Percentiles rank a stretch among this genome's conserved stretches.
Evolutionary conservation across 139 green algal species (phyloP).

Genomic region (Nannochloris sp.): DNA sequence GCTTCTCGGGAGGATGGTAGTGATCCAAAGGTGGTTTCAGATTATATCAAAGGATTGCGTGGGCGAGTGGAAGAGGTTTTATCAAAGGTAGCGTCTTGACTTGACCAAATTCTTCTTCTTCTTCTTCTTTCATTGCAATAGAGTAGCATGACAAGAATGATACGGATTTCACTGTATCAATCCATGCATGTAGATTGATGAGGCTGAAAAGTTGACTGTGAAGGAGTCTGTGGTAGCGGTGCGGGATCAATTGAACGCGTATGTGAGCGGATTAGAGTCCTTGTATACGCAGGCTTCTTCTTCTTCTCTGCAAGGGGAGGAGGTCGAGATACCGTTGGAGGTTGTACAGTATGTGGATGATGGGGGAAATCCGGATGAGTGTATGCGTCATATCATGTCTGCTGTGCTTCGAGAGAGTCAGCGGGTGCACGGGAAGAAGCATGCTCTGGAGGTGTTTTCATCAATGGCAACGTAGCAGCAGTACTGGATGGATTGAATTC

Average conservation of each 20-base stretch:
- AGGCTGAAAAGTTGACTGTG: too few relatives aligned
- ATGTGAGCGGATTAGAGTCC: background rate
- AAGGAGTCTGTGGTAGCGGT: too few relatives aligned
- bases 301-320: background rate
- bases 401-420: background rate
- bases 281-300: background rate
- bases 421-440: background rate
- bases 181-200: too few relatives aligned
- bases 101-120: too few relatives aligned
- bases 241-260: background rate
- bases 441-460: background rate
- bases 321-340: conserved; percentile 8
- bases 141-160: too few relatives aligned
- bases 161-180: too few relatives aligned
- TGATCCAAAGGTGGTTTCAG: too few relatives aligned
- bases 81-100: too few relatives aligned
- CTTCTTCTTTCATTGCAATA: too few relatives aligned
- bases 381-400: conserved; percentile 1
- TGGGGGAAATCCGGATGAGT: conserved; percentile 11
- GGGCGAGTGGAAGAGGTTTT: too few relatives aligned
- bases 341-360: conserved; percentile 6
- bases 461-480: background rate
- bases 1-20: too few relatives aligned
- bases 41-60: too few relatives aligned
- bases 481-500: background rate